Base-by-base conservation (phyloP, 1,284 basidiomycete genomes). In the Cystobasidiaceae sp. region DNA sequence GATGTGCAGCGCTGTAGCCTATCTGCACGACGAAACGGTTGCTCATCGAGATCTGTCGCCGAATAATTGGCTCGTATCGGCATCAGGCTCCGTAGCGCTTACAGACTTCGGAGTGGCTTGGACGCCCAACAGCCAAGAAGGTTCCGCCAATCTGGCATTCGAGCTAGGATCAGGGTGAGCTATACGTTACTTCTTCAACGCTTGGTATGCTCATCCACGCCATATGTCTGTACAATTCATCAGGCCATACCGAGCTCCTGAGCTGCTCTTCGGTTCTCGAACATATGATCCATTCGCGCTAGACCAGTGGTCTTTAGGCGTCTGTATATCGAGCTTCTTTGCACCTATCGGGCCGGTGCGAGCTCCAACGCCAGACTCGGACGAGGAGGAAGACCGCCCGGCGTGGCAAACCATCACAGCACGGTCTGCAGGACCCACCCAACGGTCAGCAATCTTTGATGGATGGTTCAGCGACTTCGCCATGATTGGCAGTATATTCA, bases 41-140 rank as follows among this genome's bases (percentile, higher is more conserved):
- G 88, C 89, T 0, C 93, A 97, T 74, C 80, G 93, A 13, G 93
- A 97, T 75, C 80, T 97, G 73, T 93, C 93, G 68, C 93, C 93
- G 0, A 79, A 81, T 49, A 97, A 68, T 28, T 66, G 54, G 27
- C 37, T 64, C 7, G n/a, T 68, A 3, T 32, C 49, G 30, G n/a
- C 4, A 15, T 5, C 30, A 9, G 67, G 66, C 5, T 28, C 39
- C n/a, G 27, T 54, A 11, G 56, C 60, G 1, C 78, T 96, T 19
- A 86, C 93, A 66, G 93, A 97, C 76, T 89, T 97, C 74, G 93
- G 90, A 0, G 87, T 92, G n/a, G 82, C 87, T 0, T 64, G 50
- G 39, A 21, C 79, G 62, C 32, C 52, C 62, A 69, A 68, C 9
- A n/a, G 85, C 83, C 83, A 84, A 1, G 88, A 90, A 74, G 73